phyloP scores from a whole-genome alignment of 306 rosid genomes.

The Begonia fuchsioides region DNA sequence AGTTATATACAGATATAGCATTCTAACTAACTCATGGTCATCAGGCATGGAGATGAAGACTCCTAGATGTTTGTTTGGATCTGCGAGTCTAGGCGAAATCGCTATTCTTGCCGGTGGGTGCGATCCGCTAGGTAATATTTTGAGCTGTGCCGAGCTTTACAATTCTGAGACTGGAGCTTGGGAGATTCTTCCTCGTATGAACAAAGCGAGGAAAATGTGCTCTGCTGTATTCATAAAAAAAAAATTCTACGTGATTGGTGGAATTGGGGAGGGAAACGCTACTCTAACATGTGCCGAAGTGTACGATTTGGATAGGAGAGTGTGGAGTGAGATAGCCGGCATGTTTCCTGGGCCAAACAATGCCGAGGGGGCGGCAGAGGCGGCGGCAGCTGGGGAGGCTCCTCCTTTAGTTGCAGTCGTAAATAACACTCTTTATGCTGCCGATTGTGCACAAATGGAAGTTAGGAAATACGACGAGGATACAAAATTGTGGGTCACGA shows the following conservation, averaged over 20 bases:
- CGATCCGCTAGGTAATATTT: constrained; percentile 30
- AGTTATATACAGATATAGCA: constrained; percentile 39
- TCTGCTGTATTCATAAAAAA: constrained; percentile 50
- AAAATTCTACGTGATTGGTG: constrained; percentile 63
- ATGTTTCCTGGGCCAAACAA: constrained; percentile 38
- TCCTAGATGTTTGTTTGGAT: constrained; percentile 63
- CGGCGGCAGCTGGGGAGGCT: constrained; percentile 25
- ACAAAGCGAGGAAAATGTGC: constrained; percentile 47
- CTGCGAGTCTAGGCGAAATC: constrained; percentile 50
- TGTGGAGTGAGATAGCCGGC: constrained; percentile 51
- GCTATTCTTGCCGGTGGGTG: constrained; percentile 76
- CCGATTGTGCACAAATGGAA: constrained; percentile 31
- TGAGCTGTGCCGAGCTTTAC: constrained; percentile 57
- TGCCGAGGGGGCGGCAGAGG: constrained; percentile 16
- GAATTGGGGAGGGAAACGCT: constrained; percentile 23
- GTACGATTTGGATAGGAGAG: constrained; percentile 30
- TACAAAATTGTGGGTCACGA: constrained; percentile 16
- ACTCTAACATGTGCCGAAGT: constrained; percentile 53
- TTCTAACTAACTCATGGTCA: constrained; percentile 56
- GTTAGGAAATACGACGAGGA: constrained; percentile 37
- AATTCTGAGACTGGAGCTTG: constrained; percentile 48
- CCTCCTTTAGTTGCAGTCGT: constrained; percentile 86
- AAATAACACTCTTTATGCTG: constrained; percentile 53
- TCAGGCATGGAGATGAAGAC: constrained; percentile 32
- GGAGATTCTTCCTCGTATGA: constrained; percentile 54